phyloP scores from a whole-genome alignment of 768 basidiomycete genomes.

The Phlebiopsis gigantea region DNA sequence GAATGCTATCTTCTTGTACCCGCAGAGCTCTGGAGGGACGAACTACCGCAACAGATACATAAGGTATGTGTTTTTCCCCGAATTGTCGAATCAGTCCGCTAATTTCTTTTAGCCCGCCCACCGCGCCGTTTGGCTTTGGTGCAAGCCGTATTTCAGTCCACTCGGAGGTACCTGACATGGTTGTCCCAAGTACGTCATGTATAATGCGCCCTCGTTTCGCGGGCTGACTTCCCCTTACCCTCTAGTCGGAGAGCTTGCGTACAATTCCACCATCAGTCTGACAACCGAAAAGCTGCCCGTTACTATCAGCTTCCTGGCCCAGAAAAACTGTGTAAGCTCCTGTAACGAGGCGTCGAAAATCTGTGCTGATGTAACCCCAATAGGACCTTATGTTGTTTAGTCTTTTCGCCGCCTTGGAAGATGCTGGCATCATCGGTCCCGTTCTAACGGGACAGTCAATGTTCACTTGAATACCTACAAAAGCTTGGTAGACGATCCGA shows the following conservation, averaged over 20 bases:
- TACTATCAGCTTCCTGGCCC: conserved; percentile 24
- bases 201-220: not conserved
- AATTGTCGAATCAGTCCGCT: not conserved
- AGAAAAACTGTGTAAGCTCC: conserved; percentile 24
- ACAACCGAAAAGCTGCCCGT: conserved; percentile 25
- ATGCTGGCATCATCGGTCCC: conserved; percentile 18
- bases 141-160: conserved; percentile 19
- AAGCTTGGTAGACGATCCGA: too few species aligned
- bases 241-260: conserved; percentile 23
- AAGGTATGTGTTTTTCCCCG: conserved; percentile 12
- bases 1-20: conserved; percentile 25
- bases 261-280: conserved; percentile 25
- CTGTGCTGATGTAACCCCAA: not conserved
- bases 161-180: conserved; percentile 26
- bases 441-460: conserved; percentile 20
- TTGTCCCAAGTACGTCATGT: conserved; percentile 24
- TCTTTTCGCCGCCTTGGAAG: conserved; percentile 22
- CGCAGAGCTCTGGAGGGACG: conserved; percentile 23
- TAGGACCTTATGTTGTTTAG: conserved; percentile 27
- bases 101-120: conserved; percentile 14
- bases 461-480: conserved; percentile 6
- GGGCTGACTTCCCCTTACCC: not conserved
- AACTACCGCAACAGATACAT: conserved; percentile 22
- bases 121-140: conserved; percentile 22
- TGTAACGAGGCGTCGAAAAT: not conserved